phyloP scores from a whole-genome alignment of 2,329 filamentous ascomycete genomes.

The Fusarium incarnatum region DNA sequence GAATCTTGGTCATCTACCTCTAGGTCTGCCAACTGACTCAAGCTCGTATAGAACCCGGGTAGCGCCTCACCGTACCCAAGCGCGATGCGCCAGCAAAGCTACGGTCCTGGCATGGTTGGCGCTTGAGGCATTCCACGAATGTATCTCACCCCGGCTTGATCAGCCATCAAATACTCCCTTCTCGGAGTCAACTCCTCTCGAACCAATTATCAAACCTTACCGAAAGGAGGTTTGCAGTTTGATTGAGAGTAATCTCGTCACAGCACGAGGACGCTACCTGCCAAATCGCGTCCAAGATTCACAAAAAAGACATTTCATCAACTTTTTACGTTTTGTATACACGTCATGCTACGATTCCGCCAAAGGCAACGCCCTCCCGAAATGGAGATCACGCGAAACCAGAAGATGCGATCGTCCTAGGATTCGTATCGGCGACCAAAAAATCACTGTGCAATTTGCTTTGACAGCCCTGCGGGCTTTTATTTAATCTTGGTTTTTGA shows the following conservation, averaged over 20 bases:
- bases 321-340: slow-evolving; percentile 45
- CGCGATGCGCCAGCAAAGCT: slow-evolving; percentile 63
- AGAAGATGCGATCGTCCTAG: slow-evolving; percentile 27
- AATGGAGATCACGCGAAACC: slow-evolving; percentile 17
- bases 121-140: slow-evolving; percentile 55
- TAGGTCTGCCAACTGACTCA: slow-evolving; percentile 54
- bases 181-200: neutral
- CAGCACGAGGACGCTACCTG: slow-evolving; percentile 22
- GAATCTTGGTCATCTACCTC: slow-evolving; percentile 15
- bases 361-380: slow-evolving; percentile 33
- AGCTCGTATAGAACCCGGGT: slow-evolving; percentile 58
- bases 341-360: slow-evolving; percentile 48
- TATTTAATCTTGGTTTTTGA: slow-evolving; percentile 34
- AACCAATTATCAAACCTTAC: slow-evolving; percentile 23
- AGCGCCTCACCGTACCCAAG: slow-evolving; percentile 57
- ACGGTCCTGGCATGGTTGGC: slow-evolving; percentile 69
- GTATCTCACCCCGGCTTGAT: neutral
- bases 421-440: slow-evolving; percentile 34
- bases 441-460: slow-evolving; percentile 32
- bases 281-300: slow-evolving; percentile 14
- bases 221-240: slow-evolving; percentile 25
- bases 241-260: slow-evolving; percentile 1
- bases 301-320: slow-evolving; percentile 26
- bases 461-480: slow-evolving; percentile 36
- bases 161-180: slow-evolving; percentile 5